A percentile compares a stretch with the other conserved stretches of the same genome.
These are phyloP conservation scores for Pseudomonodictys pantanalensis DNA, from an alignment of 495 filamentous ascomycete genomes.

Conservation along the genomic window DNA sequence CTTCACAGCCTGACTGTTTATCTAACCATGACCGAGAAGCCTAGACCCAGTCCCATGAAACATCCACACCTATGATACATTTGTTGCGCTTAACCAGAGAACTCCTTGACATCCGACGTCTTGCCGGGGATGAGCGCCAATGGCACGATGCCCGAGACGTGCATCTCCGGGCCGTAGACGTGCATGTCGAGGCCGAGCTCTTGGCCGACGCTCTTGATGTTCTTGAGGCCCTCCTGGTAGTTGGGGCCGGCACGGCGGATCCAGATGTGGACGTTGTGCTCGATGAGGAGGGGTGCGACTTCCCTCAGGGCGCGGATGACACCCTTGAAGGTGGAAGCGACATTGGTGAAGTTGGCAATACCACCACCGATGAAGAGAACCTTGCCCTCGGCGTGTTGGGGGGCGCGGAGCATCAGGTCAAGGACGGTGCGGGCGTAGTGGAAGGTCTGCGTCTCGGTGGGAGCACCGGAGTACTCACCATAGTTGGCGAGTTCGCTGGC, in stretches of 20 bases:
- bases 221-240: constrained; percentile 99
- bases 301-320: constrained; percentile 96
- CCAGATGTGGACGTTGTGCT: constrained; percentile 99
- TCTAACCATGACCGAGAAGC: constrained; percentile 16
- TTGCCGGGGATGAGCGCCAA: constrained; percentile 61
- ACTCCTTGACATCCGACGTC: constrained; percentile 50
- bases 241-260: constrained; percentile 98
- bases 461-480: constrained; percentile 98
- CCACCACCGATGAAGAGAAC: constrained; percentile 98
- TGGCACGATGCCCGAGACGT: constrained; percentile 68
- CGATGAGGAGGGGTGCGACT: constrained; percentile 76
- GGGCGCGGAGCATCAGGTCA: constrained; percentile 95
- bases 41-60: background rate
- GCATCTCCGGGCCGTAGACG: constrained; percentile 97
- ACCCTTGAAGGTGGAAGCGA: constrained; percentile 98
- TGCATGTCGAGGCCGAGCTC: constrained; percentile 93
- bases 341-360: constrained; percentile 99
- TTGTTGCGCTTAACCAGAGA: constrained; percentile 38
- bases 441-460: constrained; percentile 96
- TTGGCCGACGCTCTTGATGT: constrained; percentile 93
- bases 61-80: constrained; percentile 1
- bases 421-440: constrained; percentile 96
- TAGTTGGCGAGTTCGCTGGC: constrained; percentile 98
- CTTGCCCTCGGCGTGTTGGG: constrained; percentile 83
- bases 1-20: constrained; percentile 6